A percentile compares a stretch with the other conserved stretches of the same genome.
These are phyloP conservation scores for Neobulgaria alba DNA, from an alignment of 2,329 filamentous ascomycete species.

Conservation along the genomic window DNA sequence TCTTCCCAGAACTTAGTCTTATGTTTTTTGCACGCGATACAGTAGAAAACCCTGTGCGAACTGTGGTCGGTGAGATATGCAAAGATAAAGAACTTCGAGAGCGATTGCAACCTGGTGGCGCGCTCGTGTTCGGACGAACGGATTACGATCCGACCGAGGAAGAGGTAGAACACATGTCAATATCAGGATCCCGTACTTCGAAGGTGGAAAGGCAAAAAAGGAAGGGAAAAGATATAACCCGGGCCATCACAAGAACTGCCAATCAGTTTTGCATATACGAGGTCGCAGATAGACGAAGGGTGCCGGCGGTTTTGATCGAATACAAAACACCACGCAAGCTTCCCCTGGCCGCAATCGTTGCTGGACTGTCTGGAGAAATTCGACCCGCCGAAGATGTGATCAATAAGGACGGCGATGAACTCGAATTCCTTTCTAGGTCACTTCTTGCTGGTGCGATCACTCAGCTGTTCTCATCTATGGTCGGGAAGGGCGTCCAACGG, in stretches of 20 bases:
- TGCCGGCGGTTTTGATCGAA: background rate
- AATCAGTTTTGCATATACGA: conserved; percentile 5
- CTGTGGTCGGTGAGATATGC: too few species aligned
- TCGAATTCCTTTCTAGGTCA: background rate
- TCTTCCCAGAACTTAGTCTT: too few species aligned
- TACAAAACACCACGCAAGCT: conserved; percentile 7
- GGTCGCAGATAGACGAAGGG: background rate
- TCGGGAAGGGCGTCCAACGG: background rate
- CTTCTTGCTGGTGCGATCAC: conserved; percentile 4
- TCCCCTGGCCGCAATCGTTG: background rate
- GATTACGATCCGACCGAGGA: too few species aligned
- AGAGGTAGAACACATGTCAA: too few species aligned
- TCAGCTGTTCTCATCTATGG: conserved; percentile 2
- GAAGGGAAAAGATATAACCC: too few species aligned
- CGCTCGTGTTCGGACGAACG: too few species aligned
- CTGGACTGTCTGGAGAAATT: conserved; percentile 1
- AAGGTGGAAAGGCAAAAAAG: too few species aligned
- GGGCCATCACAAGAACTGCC: background rate
- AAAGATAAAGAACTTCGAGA: too few species aligned
- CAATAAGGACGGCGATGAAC: background rate
- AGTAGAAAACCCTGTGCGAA: too few species aligned
- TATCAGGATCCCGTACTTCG: too few species aligned
- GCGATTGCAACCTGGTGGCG: too few species aligned
- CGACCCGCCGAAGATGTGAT: conserved; percentile 1
- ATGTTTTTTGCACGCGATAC: too few species aligned